A percentile compares a stretch with the other conserved stretches of the same genome.
Conservation (phyloP, 2,329 filamentous ascomycete genomes). For the Macrophomina pseudophaseolina region DNA sequence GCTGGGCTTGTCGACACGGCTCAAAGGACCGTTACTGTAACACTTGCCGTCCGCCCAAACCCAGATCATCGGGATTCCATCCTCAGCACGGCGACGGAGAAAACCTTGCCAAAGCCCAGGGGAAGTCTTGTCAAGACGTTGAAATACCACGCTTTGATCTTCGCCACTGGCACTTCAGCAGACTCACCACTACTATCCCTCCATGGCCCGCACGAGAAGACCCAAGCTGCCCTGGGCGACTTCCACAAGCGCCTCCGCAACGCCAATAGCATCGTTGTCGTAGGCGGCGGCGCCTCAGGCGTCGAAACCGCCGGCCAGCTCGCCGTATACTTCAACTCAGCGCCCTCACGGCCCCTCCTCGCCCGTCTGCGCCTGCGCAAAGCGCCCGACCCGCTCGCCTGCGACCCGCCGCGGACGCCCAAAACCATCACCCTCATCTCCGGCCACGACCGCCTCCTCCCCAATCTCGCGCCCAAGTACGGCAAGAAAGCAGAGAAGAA, state of each 20-base stretch:
- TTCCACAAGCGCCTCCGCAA: constrained; percentile 37
- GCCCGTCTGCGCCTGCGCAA: background rate
- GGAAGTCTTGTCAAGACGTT: constrained; percentile 32
- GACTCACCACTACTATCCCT: constrained; percentile 43
- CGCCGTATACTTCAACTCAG: constrained; percentile 37
- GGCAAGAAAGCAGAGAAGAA: constrained; percentile 39
- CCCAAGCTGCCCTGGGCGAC: constrained; percentile 36
- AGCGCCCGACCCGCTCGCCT: background rate
- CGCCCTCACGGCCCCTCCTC: background rate
- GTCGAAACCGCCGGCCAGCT: constrained; percentile 47
- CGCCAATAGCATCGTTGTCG: constrained; percentile 43
- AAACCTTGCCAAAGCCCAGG: background rate
- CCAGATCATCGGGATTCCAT: background rate
- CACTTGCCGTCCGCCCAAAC: constrained; percentile 12
- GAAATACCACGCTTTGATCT: constrained; percentile 42
- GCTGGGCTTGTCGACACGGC: constrained; percentile 37
- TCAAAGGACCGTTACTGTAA: constrained; percentile 35
- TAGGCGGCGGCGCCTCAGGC: constrained; percentile 43
- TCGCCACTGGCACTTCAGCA: constrained; percentile 45
- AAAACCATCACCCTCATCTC: constrained; percentile 43
- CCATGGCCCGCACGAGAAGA: constrained; percentile 38
- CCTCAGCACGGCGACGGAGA: constrained; percentile 15
- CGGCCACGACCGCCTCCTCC: constrained; percentile 37
- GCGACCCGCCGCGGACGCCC: constrained; percentile 24
- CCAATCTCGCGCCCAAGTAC: constrained; percentile 34